Evolutionary conservation across 139 green algal species (phyloP).

Genomic region (Pycnococcus provasolii): DNA sequence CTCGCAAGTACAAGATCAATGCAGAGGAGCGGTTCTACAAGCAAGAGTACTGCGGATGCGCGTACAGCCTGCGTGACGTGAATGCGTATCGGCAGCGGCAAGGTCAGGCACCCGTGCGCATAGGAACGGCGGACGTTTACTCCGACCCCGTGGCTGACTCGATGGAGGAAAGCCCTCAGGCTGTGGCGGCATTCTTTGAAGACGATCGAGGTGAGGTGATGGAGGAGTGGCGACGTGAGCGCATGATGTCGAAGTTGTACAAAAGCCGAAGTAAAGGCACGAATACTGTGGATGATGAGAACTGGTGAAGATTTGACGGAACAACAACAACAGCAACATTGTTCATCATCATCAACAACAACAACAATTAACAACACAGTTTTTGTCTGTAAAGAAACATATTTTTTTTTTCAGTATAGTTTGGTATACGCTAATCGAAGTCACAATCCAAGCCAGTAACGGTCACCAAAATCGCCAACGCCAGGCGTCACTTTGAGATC

Average conservation of each 20-base stretch:
- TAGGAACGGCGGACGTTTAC: not conserved
- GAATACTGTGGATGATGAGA: not conserved
- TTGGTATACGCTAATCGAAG: not conserved
- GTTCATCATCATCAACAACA: not conserved
- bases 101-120: conserved; percentile 1
- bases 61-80: conserved; percentile 16
- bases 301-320: not conserved
- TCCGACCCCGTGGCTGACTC: conserved; percentile 6
- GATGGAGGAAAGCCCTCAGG: conserved; percentile 10
- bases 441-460: conserved; percentile 37
- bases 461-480: conserved; percentile 59
- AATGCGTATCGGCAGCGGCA: not conserved
- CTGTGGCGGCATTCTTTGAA: conserved; percentile 2
- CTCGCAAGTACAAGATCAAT: conserved; percentile 15
- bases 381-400: not conserved
- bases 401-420: not conserved
- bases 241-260: not conserved
- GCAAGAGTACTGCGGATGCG: conserved; percentile 21
- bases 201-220: not conserved
- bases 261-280: not conserved
- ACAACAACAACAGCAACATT: not conserved
- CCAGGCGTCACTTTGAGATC: conserved; percentile 75
- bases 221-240: not conserved
- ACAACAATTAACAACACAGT: not conserved
- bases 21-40: conserved; percentile 18